Base-by-base conservation (phyloP, 2,329 filamentous ascomycete species). In the Grosmannia huntii region DNA sequence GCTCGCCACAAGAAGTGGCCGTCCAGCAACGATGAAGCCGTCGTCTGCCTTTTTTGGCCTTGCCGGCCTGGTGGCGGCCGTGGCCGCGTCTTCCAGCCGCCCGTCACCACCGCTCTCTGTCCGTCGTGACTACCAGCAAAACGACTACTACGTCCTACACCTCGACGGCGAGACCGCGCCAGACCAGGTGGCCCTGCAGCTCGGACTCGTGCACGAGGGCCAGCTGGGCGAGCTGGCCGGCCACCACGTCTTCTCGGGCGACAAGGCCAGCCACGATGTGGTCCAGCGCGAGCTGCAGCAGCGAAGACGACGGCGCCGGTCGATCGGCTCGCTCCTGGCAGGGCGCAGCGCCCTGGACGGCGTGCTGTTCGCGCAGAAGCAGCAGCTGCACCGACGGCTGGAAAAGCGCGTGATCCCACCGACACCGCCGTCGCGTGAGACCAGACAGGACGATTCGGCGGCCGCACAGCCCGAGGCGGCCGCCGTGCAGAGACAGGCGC, bases 61-160 rank as follows among this genome's bases (percentile, higher is more conserved):
- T 55, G 69, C 77, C 57, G 74, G 79, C 70, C 71, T 83, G 53
- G 73, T 78, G 60, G 72, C 71, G 59, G 67, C 78, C 66, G 71
- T 55, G 0, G 63, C 72, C 28, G 72, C 71, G 60, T 66, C 78
- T 66, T 71, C 53, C 16, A 62, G 71, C 41, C 67, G 27, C 10
- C 76, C 61, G 72, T 75, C 59, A 75, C 78, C 33, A 69, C 76
- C 52, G 63, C 65, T 57, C 70, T 82, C 51, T 74, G 76, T 55
- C 74, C 78, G 60, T 62, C 86, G 88, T 65, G 81, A 94, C 68
- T 89, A 95, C 76, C 81, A 87, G 55, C 78, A 81, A 46, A 83
- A 90, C 72, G 92, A 99, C 71, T 97, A 95, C 74, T 96, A 97
- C 70, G 90, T 95, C 63, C 78, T 99, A 53, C 88, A 96, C 64